Evolutionary conservation across 208 protist genomes (phyloP).

Genomic region (Trypanosomatidae sp.): DNA sequence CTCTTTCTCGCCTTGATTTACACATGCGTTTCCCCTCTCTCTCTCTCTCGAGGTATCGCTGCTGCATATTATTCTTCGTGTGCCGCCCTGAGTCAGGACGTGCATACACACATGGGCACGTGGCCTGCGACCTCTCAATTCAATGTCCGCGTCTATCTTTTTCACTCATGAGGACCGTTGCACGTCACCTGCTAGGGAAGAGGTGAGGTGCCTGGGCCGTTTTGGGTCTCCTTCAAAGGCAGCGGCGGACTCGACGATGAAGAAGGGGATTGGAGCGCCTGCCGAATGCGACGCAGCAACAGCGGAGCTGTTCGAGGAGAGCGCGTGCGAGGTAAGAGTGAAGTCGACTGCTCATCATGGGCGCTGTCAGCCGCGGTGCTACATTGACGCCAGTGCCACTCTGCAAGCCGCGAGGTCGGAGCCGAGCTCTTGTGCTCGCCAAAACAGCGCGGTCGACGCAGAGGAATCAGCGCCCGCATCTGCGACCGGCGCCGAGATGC

Average conservation of each 20-base stretch:
- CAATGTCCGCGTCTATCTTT: background rate
- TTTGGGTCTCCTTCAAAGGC: background rate
- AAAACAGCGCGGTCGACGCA: background rate
- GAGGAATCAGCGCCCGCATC: background rate
- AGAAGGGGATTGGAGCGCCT: background rate
- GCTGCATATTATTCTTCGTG: background rate
- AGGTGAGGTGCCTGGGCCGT: background rate
- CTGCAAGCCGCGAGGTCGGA: slow-evolving; percentile 3
- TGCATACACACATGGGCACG: background rate
- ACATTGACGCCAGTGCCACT: background rate
- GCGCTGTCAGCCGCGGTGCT: background rate
- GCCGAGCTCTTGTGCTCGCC: background rate
- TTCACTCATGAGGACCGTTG: background rate
- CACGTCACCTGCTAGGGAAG: background rate
- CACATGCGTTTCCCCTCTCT: background rate
- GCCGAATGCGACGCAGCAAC: background rate
- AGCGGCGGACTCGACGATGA: background rate
- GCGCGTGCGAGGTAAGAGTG: background rate
- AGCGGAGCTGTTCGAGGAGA: background rate
- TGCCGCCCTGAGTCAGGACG: background rate
- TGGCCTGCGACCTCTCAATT: background rate
- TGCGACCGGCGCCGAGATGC: background rate
- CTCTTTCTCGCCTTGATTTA: background rate
- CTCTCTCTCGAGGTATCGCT: background rate
- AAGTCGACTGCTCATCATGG: background rate